Conservation (phyloP, 768 basidiomycete genomes). For the Russula brevipes region DNA sequence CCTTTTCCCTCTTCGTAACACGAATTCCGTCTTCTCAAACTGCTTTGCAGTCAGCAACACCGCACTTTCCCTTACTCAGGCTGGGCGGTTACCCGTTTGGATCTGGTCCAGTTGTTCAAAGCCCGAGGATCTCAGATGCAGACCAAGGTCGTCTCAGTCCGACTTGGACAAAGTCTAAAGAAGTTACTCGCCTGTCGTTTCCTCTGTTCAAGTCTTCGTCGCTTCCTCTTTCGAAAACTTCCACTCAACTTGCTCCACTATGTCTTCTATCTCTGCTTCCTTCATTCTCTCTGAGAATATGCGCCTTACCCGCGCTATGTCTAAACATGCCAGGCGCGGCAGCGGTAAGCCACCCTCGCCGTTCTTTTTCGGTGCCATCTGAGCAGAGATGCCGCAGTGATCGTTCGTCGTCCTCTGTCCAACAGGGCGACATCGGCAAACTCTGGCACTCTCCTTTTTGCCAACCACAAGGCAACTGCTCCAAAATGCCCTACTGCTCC, state of each 20-base stretch:
- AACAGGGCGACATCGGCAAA: slow-evolving; percentile 3
- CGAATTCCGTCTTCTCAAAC: too few species aligned
- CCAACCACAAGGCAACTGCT: background rate
- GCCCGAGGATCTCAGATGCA: too few species aligned
- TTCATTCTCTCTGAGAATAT: slow-evolving; percentile 17
- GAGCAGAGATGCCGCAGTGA: background rate
- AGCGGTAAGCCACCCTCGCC: background rate
- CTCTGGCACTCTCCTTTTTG: background rate
- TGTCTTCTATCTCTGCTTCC: slow-evolving; percentile 1
- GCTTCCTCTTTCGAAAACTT: background rate
- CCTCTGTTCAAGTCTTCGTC: background rate
- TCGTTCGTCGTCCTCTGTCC: slow-evolving; percentile 16
- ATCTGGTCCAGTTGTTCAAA: too few species aligned
- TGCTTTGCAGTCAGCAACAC: too few species aligned
- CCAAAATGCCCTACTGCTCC: background rate
- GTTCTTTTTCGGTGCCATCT: too few species aligned
- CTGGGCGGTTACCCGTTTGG: background rate
- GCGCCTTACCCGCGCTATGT: slow-evolving; percentile 15
- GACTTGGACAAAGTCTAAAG: background rate
- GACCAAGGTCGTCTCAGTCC: too few species aligned
- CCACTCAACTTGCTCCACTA: background rate
- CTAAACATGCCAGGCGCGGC: slow-evolving; percentile 1
- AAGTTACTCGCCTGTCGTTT: background rate
- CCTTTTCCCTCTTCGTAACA: too few species aligned
- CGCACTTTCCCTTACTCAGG: background rate